Evolutionary conservation across 768 basidiomycete genomes (phyloP).

Genomic region (Tephrocybe rancida): DNA sequence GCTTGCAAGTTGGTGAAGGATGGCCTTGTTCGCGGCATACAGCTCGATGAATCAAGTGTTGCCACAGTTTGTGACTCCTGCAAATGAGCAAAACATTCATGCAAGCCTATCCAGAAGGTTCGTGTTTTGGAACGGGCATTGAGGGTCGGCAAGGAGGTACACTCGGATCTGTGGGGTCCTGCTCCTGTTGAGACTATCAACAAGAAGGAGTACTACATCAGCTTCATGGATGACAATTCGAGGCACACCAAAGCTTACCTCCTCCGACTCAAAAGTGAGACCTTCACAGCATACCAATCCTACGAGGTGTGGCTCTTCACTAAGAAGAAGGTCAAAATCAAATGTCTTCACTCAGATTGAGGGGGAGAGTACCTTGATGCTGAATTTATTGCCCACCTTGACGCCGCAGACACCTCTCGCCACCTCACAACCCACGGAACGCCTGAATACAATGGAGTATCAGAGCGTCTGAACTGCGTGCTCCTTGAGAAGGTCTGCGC

Average conservation of each 20-base stretch:
- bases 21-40: constrained; percentile 23
- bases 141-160: not conserved
- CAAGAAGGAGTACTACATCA: constrained; percentile 4
- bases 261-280: not conserved
- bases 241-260: not conserved
- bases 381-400: too few relatives aligned
- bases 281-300: not conserved
- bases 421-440: not conserved
- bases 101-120: not conserved
- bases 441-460: not conserved
- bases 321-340: not conserved
- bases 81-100: not conserved
- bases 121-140: not conserved
- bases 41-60: constrained; percentile 16
- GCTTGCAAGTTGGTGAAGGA: constrained; percentile 21
- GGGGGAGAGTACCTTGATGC: too few relatives aligned
- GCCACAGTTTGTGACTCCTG: not conserved
- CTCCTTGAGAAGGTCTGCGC: constrained; percentile 21
- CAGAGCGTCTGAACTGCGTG: not conserved
- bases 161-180: constrained; percentile 7
- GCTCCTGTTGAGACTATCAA: constrained; percentile 9
- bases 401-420: too few relatives aligned
- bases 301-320: constrained; percentile 5
- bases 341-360: too few relatives aligned
- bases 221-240: constrained; percentile 8